Evolutionary conservation across 257 asterid genomes (phyloP), one percentile per base, ranked within the genome.

Genomic region (Capsicum baccatum): DNA sequence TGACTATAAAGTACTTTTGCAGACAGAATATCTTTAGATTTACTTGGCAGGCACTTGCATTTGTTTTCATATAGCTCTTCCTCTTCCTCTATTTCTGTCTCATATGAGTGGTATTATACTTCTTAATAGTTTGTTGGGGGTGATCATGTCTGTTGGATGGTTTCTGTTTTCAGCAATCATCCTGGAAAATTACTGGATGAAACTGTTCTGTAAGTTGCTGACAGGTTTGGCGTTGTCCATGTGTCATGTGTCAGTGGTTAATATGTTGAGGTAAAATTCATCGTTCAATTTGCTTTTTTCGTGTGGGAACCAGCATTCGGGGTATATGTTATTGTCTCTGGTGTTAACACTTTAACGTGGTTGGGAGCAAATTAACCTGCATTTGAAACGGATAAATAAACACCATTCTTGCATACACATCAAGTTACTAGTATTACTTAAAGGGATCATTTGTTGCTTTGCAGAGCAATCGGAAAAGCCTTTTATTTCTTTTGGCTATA

Each of bases 1-100:
- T 21, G 47, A 76, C 47, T 76, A 8, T 5, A 52, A 52, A 76
- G 63, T 54, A 52, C 81, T 3, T 76, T 26, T 37, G 59, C 9
- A 26, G n/a, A 76, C 26, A 54, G 13, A 21, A 14, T 13, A 76
- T 52, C 13, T 26, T 14, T 54, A 78, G 9, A 9, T 21, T 50
- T 54, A 78, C 64, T 54, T 78, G 64, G 63, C 81, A 78, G 26
- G 63, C 81, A 26, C 81, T 54, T 78, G 64, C 50, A 78, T 54
- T 50, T 21, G 81, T 76, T 76, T 52, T 14, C 48, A 14, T 52
- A 52, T 78, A 8, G 0, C 54, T 13, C 48, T 37, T 78, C 6
- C 21, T 14, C 48, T 14, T 54, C 26, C 9, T 52, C 14, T 76
- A 3, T 54, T 76, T 76, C 48, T 52, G 37, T 17, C 48, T 54